Evolutionary conservation across 106 monocot species (phyloP), one percentile per base, ranked within the genome.

Genomic region (Gastrodia elata): DNA sequence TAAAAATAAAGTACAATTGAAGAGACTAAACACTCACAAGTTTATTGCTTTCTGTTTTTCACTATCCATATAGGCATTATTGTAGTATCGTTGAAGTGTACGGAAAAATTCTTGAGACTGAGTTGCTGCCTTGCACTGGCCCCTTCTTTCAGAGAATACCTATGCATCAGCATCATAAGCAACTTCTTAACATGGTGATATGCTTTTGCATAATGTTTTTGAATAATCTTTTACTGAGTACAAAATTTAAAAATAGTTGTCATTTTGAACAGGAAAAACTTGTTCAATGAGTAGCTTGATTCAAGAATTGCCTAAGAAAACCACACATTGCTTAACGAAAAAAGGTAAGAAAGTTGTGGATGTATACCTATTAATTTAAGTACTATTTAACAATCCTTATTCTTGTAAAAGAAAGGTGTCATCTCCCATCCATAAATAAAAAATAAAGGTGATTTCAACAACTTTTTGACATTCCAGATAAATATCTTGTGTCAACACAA

Each of bases 1-100:
- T 15, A 61, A 28, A 59, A 59, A 61, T 61, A 11, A n/a, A 36
- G 34, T 36, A 37, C 5, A 67, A 67, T 18, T 35, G 4, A 28
- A 72, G 68, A 14, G 28, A 71, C 55, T 68, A 68, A 39, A 81
- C 49, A 70, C 92, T 28, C 88, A 98, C 97, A 98, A 70, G 73
- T 98, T 93, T 38, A 98, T 98, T 68, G 93, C 90, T 85, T 87
- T 82, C 81, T 98, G 97, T 76, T 93, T 98, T 73, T 98, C 93
- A 77, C 80, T 75, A 87, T 98, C 97, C 83, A 91, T 78, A 72
- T 93, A 98, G 35, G 90, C 88, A 82, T 98, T 98, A 82, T 78
- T 88, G 77, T 87, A 90, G 71, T 98, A 98, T 39, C 97, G 82
- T 40, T 93, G 92, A 73, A 98, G 73, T 27, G 93, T 91, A 55